phyloP scores from a whole-genome alignment of 345 rosid genomes.

The Citrus medica region DNA sequence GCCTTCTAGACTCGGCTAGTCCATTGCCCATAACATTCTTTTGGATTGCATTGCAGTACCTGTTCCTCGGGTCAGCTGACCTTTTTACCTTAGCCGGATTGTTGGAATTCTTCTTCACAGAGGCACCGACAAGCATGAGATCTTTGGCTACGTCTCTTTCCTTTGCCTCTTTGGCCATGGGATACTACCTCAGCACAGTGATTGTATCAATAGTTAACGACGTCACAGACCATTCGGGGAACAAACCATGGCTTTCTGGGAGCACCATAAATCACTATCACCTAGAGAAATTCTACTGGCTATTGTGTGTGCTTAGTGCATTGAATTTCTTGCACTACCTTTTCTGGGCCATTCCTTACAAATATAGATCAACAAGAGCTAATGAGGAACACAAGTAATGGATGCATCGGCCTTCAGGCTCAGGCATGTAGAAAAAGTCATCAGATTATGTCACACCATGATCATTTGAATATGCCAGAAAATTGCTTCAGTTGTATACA shows the following conservation, averaged over 20 bases:
- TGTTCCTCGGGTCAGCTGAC: slow-evolving; percentile 80
- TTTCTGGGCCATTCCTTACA: slow-evolving; percentile 58
- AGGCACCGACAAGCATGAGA: slow-evolving; percentile 72
- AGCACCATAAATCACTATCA: slow-evolving; percentile 40
- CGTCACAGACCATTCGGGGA: slow-evolving; percentile 39
- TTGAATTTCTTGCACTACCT: slow-evolving; percentile 61
- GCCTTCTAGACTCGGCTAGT: slow-evolving; percentile 34
- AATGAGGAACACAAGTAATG: background rate
- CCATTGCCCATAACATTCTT: slow-evolving; percentile 57
- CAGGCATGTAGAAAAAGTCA: background rate
- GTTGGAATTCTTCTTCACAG: slow-evolving; percentile 75
- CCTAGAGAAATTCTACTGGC: slow-evolving; percentile 67
- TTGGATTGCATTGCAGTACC: slow-evolving; percentile 74
- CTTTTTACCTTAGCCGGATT: slow-evolving; percentile 76
- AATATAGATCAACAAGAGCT: slow-evolving; percentile 40
- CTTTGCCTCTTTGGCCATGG: slow-evolving; percentile 71
- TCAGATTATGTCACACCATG: background rate
- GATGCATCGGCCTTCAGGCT: background rate
- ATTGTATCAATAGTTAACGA: slow-evolving; percentile 59
- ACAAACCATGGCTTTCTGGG: slow-evolving; percentile 55
- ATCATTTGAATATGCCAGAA: background rate
- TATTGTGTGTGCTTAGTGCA: slow-evolving; percentile 49
- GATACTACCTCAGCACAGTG: slow-evolving; percentile 69
- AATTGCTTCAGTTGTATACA: background rate
- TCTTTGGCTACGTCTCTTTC: slow-evolving; percentile 75